Conservation (phyloP, 805 yeast species). For the Tetrapisispora phaffii region DNA sequence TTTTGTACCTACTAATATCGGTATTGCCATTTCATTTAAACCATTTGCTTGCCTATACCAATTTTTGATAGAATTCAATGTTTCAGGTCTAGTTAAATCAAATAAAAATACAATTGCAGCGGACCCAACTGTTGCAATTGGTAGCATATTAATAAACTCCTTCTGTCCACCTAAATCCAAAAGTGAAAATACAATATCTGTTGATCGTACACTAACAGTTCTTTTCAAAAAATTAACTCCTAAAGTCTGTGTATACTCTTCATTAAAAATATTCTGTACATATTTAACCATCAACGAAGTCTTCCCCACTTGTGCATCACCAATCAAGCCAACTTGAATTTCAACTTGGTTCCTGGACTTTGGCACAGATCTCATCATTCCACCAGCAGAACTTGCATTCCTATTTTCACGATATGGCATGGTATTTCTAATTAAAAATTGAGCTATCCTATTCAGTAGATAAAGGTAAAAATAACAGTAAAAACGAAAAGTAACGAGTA, state of each 20-base stretch:
- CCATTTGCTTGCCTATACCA: slow-evolving; percentile 93
- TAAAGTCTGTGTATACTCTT: slow-evolving; percentile 82
- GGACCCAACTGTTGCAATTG: slow-evolving; percentile 84
- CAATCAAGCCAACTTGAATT: slow-evolving; percentile 81
- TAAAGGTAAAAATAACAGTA: neutral
- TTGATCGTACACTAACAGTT: slow-evolving; percentile 69
- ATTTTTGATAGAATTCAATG: slow-evolving; percentile 79
- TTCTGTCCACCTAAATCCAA: slow-evolving; percentile 97
- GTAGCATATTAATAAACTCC: slow-evolving; percentile 91
- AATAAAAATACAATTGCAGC: slow-evolving; percentile 85
- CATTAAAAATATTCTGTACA: slow-evolving; percentile 90
- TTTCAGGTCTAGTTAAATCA: slow-evolving; percentile 78
- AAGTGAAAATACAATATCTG: slow-evolving; percentile 80
- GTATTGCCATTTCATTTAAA: slow-evolving; percentile 81
- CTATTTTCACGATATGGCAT: neutral
- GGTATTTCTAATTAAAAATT: neutral
- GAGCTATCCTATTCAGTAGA: too few species aligned
- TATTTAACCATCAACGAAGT: slow-evolving; percentile 94
- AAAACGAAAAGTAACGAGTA: too few species aligned
- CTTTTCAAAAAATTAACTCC: slow-evolving; percentile 96
- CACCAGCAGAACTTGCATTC: neutral
- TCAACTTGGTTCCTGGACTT: slow-evolving; percentile 18
- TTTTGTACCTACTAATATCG: slow-evolving; percentile 86
- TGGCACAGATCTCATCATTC: neutral
- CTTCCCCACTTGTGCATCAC: slow-evolving; percentile 94